Evolutionary conservation across 1,284 basidiomycete species (phyloP).

Genomic region (Fereydounia khargensis): DNA sequence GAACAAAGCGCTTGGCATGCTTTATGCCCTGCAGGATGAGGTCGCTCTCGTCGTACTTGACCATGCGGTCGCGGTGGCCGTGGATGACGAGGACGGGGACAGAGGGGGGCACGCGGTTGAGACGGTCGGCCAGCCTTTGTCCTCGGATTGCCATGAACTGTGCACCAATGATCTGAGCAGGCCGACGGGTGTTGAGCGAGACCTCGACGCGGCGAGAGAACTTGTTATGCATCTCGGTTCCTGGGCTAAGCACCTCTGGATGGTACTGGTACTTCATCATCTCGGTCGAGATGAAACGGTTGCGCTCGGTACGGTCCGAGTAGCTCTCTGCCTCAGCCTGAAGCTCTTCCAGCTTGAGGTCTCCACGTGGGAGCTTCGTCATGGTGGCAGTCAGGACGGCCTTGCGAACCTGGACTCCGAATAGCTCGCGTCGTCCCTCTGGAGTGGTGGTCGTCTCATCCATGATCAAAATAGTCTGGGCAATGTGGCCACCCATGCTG

Average conservation of each 20-base stretch:
- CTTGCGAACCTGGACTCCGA: slow-evolving; percentile 25
- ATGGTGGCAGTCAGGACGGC: slow-evolving; percentile 49
- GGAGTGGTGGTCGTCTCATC: slow-evolving; percentile 6
- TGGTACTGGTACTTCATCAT: slow-evolving; percentile 49
- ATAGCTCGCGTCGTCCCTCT: slow-evolving; percentile 4
- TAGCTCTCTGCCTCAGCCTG: slow-evolving; percentile 12
- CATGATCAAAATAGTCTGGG: slow-evolving; percentile 38
- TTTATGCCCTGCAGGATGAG: slow-evolving; percentile 21
- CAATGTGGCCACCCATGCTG: slow-evolving; percentile 52
- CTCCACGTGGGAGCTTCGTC: slow-evolving; percentile 45
- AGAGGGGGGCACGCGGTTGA: slow-evolving; percentile 17
- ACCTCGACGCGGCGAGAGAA: slow-evolving; percentile 14
- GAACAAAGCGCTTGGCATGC: slow-evolving; percentile 27
- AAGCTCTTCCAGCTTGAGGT: slow-evolving; percentile 16
- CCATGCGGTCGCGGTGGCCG: slow-evolving; percentile 48
- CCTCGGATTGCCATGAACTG: slow-evolving; percentile 42
- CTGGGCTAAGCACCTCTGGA: slow-evolving; percentile 12
- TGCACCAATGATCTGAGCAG: slow-evolving; percentile 22
- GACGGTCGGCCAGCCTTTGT: slow-evolving; percentile 14
- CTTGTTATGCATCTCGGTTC: slow-evolving; percentile 1
- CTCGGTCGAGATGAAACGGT: slow-evolving; percentile 19
- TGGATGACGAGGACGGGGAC: slow-evolving; percentile 40
- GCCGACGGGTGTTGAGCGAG: slow-evolving; percentile 12
- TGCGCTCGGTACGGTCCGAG: slow-evolving; percentile 14
- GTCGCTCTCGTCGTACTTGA: slow-evolving; percentile 36